These are phyloP conservation scores for Exophiala bonariae DNA, from an alignment of 2,329 filamentous ascomycete species.

Conservation along the genomic window DNA sequence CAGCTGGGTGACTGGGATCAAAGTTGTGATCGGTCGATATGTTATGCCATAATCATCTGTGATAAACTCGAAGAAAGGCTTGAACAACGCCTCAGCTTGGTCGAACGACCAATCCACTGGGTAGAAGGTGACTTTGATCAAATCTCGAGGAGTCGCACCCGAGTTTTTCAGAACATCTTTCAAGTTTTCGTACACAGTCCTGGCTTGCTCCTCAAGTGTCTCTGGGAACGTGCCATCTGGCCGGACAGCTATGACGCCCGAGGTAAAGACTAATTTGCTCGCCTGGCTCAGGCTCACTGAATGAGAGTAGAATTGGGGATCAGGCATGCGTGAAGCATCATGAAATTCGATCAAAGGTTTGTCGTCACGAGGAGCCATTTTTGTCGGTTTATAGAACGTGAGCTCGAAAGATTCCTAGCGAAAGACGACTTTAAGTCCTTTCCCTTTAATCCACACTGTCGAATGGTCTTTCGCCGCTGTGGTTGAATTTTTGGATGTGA, in stretches of 20 bases:
- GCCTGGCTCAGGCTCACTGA: slow-evolving; percentile 5
- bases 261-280: slow-evolving; percentile 11
- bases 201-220: slow-evolving; percentile 43
- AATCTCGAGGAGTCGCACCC: slow-evolving; percentile 37
- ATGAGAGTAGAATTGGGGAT: slow-evolving; percentile 16
- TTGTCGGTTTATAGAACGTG: no score
- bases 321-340: slow-evolving; percentile 11
- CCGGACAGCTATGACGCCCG: slow-evolving; percentile 9
- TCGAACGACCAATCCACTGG: slow-evolving; percentile 35
- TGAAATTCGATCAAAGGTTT: slow-evolving; percentile 12
- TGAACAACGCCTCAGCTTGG: slow-evolving; percentile 38
- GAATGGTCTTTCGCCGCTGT: no score
- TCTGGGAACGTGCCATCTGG: slow-evolving; percentile 32
- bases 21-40: slow-evolving; percentile 43
- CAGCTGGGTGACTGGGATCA: slow-evolving; percentile 43
- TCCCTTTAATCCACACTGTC: no score
- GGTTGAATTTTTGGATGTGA: no score
- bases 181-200: slow-evolving; percentile 40
- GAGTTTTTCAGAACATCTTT: slow-evolving; percentile 36
- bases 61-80: slow-evolving; percentile 15
- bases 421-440: no score
- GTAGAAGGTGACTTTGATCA: slow-evolving; percentile 43
- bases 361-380: slow-evolving; percentile 13
- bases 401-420: no score
- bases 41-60: slow-evolving; percentile 32